Evolutionary conservation across 1,284 basidiomycete genomes (phyloP), one percentile per base, ranked within the genome.

Genomic region (Neolentinus lepideus): DNA sequence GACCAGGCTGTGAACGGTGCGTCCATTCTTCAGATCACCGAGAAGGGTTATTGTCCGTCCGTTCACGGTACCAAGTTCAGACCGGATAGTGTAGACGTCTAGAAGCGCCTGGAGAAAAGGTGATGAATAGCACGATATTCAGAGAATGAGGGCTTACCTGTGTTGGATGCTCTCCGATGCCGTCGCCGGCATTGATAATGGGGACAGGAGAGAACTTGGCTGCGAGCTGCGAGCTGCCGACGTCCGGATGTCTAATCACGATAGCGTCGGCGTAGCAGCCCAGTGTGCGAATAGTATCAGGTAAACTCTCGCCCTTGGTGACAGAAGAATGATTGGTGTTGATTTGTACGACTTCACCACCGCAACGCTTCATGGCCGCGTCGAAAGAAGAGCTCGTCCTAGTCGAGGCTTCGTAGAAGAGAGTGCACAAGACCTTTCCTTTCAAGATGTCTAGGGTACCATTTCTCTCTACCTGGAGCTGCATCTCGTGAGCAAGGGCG

Each of bases 371-470:
- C 97, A 99, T 99, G 12, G 97, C 97, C 8, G 96, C 91, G 70
- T 99, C 96, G 67, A 99, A 99, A n/a, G 96, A 98, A 14, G 89
- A 81, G 58, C 90, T 92, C 1, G 97, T 99, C 54, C 97, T 82
- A 1, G 97, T 99, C 9, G 94, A 98, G 1, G 97, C 93, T 70
- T 99, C 97, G 72, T 96, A 99, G 79, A 99, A 99, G 38, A 98
- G 71, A n/a, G 89, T 96, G 67, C 91, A 94, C 3, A 99, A 81
- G 0, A 99, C 88, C 60, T 88, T 91, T 51, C 96, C 96, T 60
- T 88, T 90, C 43, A 99, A 78, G 54, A 98, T 84, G 66, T 99
- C 94, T 56, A 98, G 78, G 2, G 84, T 83, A 2, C 95, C 94
- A 62, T 87, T 89, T 38, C 94, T 85, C 73, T 99, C 97, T 26